A percentile compares a stretch with the other conserved stretches of the same genome.
phyloP scores from a whole-genome alignment of 495 filamentous ascomycete species.

The Choiromyces venosus region DNA sequence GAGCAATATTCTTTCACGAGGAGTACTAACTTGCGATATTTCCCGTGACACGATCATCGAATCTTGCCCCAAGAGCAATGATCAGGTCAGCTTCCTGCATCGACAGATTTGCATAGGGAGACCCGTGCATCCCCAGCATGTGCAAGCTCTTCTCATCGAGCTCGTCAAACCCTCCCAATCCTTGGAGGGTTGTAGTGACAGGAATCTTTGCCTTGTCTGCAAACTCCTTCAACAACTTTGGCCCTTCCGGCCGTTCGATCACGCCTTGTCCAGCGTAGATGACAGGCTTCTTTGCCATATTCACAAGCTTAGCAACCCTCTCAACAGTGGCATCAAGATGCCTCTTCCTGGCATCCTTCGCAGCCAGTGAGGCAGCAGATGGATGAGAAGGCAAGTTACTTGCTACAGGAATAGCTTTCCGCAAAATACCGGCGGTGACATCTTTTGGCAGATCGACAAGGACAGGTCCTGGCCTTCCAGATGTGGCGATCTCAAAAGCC shows the following conservation, averaged over 20 bases:
- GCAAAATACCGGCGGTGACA: conserved; percentile 62
- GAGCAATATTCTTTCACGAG: neutral
- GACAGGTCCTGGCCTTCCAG: conserved; percentile 69
- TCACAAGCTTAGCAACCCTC: conserved; percentile 63
- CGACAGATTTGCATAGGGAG: conserved; percentile 71
- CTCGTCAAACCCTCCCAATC: conserved; percentile 71
- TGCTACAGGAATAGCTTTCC: conserved; percentile 63
- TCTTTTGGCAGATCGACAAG: conserved; percentile 76
- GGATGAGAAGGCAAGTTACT: conserved; percentile 60
- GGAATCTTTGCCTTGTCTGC: conserved; percentile 67
- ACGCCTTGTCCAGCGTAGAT: conserved; percentile 72
- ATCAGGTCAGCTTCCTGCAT: conserved; percentile 75
- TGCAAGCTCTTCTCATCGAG: conserved; percentile 69
- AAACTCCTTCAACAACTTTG: conserved; percentile 61
- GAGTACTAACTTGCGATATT: conserved; percentile 48
- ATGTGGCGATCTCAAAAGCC: conserved; percentile 78
- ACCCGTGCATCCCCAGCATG: conserved; percentile 81
- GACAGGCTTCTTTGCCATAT: conserved; percentile 68
- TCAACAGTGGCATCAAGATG: conserved; percentile 58
- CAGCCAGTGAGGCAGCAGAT: conserved; percentile 63
- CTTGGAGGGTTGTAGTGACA: conserved; percentile 73
- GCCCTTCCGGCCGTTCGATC: conserved; percentile 59
- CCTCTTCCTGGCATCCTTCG: conserved; percentile 53
- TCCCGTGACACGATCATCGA: conserved; percentile 71
- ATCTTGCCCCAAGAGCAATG: conserved; percentile 68